Base-by-base conservation (phyloP, 1,284 basidiomycete species). In the Polyporus tsugae region DNA sequence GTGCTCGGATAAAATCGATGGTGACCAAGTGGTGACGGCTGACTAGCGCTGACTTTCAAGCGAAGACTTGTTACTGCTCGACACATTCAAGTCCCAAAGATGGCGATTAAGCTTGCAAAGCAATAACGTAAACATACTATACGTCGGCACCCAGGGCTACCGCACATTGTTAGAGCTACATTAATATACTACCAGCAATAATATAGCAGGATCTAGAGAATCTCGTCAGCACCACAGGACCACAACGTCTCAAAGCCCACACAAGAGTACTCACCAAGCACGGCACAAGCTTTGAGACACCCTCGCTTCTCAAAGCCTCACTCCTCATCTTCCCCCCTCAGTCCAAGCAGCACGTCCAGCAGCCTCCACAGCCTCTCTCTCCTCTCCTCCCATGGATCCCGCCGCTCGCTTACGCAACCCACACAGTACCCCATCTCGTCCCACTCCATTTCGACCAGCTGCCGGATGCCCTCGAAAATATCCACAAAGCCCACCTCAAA, bases 401-500 rank as follows among this genome's bases (percentile, higher is more conserved):
- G 64, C 66, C 75, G 72, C 36, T 69, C 69, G 6, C 62, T 57
- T 4, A 73, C 75, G 63, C 82, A 83, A 2, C 66, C 70, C 0
- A 68, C 57, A 66, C 83, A 83, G 62, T 76, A 82, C 2, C 77
- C 78, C 17, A 72, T 65, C 13, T 69, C 69, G 44, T 29, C 66
- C 82, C 80, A 82, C 9, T 77, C 71, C 13, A 80, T 70, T 3
- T 74, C 70, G 4, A 71, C 61, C 22, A 84, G 72, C 4, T 65
- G 64, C 39, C 77, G 62, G n/a, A 83, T 62, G 2, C 80, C 82
- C 29, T 67, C 71, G 17, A 83, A 72, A 3, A 80, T 78, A 69
- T 83, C 81, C 62, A 71, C 67, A 63, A 77, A 69, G 35, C 75
- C 77, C 33, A 72, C 67, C 35, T 75, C 73, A 67, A 81, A 77